Conservation (phyloP, 768 basidiomycete genomes). For the Naganishia onofrii region DNA sequence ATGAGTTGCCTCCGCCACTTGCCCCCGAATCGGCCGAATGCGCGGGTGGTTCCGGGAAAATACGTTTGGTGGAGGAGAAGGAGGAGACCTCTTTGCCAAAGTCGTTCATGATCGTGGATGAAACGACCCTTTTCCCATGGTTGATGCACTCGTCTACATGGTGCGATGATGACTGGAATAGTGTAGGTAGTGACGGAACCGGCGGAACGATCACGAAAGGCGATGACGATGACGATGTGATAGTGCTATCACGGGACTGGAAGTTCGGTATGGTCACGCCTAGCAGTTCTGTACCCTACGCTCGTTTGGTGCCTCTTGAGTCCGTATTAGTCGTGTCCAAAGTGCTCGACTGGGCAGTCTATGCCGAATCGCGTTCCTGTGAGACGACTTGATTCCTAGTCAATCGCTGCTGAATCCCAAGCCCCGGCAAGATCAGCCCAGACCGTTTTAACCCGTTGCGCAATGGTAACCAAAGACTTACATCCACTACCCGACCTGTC, state of each 20-base stretch:
- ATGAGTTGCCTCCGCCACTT: neutral
- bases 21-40: neutral
- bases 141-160: neutral
- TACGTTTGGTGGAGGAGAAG: slow-evolving; percentile 1
- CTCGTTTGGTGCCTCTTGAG: neutral
- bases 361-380: neutral
- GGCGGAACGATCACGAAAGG: slow-evolving; percentile 40
- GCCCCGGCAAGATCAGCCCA: neutral
- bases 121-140: neutral
- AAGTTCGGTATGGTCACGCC: too few relatives aligned
- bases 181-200: slow-evolving; percentile 49
- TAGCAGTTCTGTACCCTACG: slow-evolving; percentile 3
- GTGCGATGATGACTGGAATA: slow-evolving; percentile 39
- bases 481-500: slow-evolving; percentile 12
- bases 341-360: neutral
- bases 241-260: neutral
- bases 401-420: neutral
- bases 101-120: slow-evolving; percentile 21
- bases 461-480: neutral
- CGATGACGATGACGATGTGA: neutral
- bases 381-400: neutral
- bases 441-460: neutral
- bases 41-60: slow-evolving; percentile 8
- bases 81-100: slow-evolving; percentile 6
- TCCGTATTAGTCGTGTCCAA: neutral